Conservation (phyloP, 2,329 filamentous ascomycete genomes). For the Exophiala oligosperma region DNA sequence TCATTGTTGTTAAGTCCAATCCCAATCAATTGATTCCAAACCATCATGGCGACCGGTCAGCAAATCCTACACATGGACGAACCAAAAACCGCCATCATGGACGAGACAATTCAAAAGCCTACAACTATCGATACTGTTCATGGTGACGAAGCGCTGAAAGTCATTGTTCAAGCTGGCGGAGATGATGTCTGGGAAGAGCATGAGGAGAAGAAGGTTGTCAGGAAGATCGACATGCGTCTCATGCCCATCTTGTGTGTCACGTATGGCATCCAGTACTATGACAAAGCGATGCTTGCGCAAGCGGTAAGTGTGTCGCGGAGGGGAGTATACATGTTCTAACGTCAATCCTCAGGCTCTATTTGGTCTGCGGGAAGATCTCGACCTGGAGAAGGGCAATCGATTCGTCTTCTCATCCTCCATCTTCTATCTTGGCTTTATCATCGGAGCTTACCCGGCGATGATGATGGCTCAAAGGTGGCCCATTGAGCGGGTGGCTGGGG, state of each 20-base stretch:
- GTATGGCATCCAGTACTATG: slow-evolving; percentile 53
- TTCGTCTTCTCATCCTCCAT: slow-evolving; percentile 35
- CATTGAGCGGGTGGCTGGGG: slow-evolving; percentile 63
- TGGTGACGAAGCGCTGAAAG: slow-evolving; percentile 42
- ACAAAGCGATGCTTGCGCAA: slow-evolving; percentile 59
- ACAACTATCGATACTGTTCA: slow-evolving; percentile 38
- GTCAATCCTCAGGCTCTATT: slow-evolving; percentile 38
- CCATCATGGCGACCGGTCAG: not conserved
- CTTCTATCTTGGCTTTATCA: slow-evolving; percentile 75
- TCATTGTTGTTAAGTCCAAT: no score
- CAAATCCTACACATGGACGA: not conserved
- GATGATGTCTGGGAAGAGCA: slow-evolving; percentile 50
- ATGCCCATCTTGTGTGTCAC: slow-evolving; percentile 54
- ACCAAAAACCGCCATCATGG: not conserved
- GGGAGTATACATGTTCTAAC: not conserved
- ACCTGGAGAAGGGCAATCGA: slow-evolving; percentile 41
- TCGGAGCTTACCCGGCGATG: slow-evolving; percentile 71
- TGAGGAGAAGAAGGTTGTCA: slow-evolving; percentile 35
- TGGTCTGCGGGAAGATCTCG: slow-evolving; percentile 42
- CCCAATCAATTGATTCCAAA: not conserved
- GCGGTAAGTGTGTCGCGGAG: slow-evolving; percentile 38
- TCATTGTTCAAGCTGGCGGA: slow-evolving; percentile 44
- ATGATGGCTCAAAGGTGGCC: slow-evolving; percentile 68
- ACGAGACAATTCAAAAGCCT: not conserved
- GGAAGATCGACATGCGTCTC: slow-evolving; percentile 42